Evolutionary conservation across 176 grass and related monocot species (phyloP), one percentile per base, ranked within the genome.

Genomic region (Oryza glaberrima): DNA sequence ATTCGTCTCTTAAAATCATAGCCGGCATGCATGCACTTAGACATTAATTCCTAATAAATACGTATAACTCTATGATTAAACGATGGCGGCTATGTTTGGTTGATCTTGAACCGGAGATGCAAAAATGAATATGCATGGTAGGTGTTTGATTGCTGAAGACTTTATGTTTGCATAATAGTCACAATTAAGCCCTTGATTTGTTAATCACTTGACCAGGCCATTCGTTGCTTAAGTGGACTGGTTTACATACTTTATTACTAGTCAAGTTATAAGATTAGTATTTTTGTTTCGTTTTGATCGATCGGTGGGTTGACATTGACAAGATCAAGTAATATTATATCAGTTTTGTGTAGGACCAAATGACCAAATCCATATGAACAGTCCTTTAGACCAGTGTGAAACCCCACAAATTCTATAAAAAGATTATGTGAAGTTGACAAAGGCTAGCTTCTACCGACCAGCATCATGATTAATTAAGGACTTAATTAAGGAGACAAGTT

Each of bases 101-200:
- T 19, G 10, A 63, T 11, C 58, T 38, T 22, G 74, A 60, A 77
- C 45, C n/a, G 23, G 15, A 1, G 47, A 75, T 54, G 51, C 28
- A 58, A 9, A 61, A 16, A 20, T 11, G 54, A 6, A 6, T 6
- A 36, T 36, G 35, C 35, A 36, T 30, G n/a, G 64, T 58, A 45
- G 73, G 83, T 77, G 83, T 85, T 85, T 70, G 82, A 63, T 58
- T 58, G 54, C 17, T 58, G 17, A n/a, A 84, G 41, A 76, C 20
- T 9, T 83, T 30, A 30, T 40, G 38, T 58, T 51, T 58, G 54
- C 54, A 58, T n/a, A 58, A 58, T n/a, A 58, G 19, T 58, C 17
- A 79, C 14, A 6, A 63, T 23, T 14, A 43, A 61, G 25, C 40
- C 40, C 25, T 69, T 11, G n/a, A 23, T 63, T 70, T 82, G 28